phyloP scores from a whole-genome alignment of 2,329 filamentous ascomycete species.

The Hypoxylon sp. region DNA sequence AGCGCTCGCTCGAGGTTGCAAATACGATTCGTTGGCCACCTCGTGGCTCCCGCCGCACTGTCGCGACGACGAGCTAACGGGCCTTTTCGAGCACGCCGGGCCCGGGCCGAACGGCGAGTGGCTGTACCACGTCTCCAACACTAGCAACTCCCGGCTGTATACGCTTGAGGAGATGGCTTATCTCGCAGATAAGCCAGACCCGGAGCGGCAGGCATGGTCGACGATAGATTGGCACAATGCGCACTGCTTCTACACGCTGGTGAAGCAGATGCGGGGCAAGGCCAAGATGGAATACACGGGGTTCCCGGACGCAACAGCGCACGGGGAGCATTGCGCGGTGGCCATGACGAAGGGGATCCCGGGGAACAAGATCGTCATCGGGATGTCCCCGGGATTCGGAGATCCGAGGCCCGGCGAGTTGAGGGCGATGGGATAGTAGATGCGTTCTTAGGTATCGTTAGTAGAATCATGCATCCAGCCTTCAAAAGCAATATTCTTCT shows the following conservation, averaged over 20 bases:
- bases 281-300: conserved; percentile 15
- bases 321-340: conserved; percentile 7
- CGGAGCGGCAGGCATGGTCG: conserved; percentile 6
- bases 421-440: background rate
- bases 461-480: too few species aligned
- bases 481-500: background rate
- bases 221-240: conserved; percentile 9
- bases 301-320: conserved; percentile 1
- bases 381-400: conserved; percentile 6
- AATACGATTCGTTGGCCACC: conserved; percentile 5
- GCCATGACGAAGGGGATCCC: conserved; percentile 4
- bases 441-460: too few species aligned
- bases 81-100: conserved; percentile 5
- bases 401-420: conserved; percentile 4
- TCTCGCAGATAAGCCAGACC: conserved; percentile 2
- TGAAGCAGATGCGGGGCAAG: conserved; percentile 8
- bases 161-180: background rate
- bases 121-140: conserved; percentile 5
- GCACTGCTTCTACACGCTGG: conserved; percentile 11
- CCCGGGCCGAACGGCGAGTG: background rate
- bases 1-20: conserved; percentile 1
- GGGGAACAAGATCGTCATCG: conserved; percentile 11
- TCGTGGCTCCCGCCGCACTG: conserved; percentile 8
- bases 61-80: conserved; percentile 11
- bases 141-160: background rate